These are phyloP conservation scores for Colletotrichum plurivorum DNA, from an alignment of 2,329 filamentous ascomycete species.

Conservation along the genomic window DNA sequence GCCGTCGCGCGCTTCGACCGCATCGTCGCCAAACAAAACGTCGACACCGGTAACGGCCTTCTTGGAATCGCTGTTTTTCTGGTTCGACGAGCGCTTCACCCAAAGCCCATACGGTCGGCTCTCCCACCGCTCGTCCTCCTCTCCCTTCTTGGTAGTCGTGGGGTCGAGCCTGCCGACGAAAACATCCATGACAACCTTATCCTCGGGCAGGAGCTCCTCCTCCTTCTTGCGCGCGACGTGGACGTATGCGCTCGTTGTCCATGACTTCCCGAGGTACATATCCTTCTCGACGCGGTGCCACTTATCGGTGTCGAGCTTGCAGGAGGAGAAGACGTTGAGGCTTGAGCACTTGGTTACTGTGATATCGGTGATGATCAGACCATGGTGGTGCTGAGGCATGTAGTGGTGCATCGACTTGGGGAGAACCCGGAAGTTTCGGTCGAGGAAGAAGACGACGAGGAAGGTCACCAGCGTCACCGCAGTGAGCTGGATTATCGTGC, in stretches of 20 bases:
- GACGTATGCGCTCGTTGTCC: conserved; percentile 83
- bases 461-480: conserved; percentile 76
- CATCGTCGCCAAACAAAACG: conserved; percentile 90
- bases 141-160: conserved; percentile 64
- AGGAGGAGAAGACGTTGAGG: conserved; percentile 81
- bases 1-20: conserved; percentile 87
- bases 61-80: conserved; percentile 81
- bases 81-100: conserved; percentile 81
- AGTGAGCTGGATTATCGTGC: conserved; percentile 82
- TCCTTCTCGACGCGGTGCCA: conserved; percentile 95
- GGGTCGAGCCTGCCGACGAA: conserved; percentile 82
- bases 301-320: conserved; percentile 76
- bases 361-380: conserved; percentile 88
- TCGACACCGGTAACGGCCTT: conserved; percentile 85
- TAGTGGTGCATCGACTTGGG: conserved; percentile 89
- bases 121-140: conserved; percentile 81
- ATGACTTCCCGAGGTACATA: conserved; percentile 78
- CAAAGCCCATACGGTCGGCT: conserved; percentile 82
- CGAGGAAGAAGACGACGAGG: conserved; percentile 83
- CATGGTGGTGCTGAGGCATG: conserved; percentile 87
- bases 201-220: conserved; percentile 81
- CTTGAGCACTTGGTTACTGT: conserved; percentile 82
- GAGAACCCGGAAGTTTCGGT: conserved; percentile 89
- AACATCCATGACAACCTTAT: conserved; percentile 86
- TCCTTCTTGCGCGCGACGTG: conserved; percentile 88